Evolutionary conservation across 2,329 filamentous ascomycete genomes (phyloP).

Genomic region (Ambrosiella cleistominuta): DNA sequence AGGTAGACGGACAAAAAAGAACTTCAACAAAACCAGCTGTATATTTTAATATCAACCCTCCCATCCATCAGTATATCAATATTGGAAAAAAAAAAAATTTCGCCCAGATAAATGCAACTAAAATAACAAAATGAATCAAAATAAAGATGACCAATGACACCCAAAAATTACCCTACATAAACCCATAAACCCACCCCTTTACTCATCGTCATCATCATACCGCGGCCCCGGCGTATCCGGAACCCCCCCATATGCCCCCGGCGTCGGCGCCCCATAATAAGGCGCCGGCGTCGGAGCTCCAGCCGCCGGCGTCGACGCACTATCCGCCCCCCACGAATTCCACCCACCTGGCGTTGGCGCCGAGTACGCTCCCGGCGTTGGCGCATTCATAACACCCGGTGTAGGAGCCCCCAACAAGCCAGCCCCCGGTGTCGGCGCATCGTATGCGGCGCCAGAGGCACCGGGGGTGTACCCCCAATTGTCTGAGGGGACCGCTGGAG

Average conservation of each 20-base stretch:
- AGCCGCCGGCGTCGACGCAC: constrained; percentile 47
- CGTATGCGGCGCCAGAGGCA: constrained; percentile 37
- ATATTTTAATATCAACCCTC: neutral
- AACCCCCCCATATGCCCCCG: constrained; percentile 38
- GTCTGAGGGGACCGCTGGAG: constrained; percentile 39
- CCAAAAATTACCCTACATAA: neutral
- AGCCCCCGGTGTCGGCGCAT: constrained; percentile 50
- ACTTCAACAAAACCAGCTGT: neutral
- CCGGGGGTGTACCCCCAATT: constrained; percentile 43
- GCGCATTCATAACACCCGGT: constrained; percentile 46
- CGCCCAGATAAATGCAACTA: neutral
- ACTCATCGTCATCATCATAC: constrained; percentile 30
- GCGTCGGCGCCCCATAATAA: constrained; percentile 46
- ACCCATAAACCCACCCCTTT: neutral
- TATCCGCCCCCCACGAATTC: constrained; percentile 43
- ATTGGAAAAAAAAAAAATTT: neutral
- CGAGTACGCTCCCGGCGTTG: constrained; percentile 50
- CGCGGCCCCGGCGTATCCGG: constrained; percentile 43
- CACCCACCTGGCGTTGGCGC: constrained; percentile 49
- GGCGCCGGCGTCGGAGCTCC: constrained; percentile 54
- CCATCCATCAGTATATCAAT: neutral
- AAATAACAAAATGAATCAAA: neutral
- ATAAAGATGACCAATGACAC: neutral
- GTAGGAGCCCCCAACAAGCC: constrained; percentile 39
- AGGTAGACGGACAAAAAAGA: neutral